Conservation (phyloP, 2,329 filamentous ascomycete species). For the Fusarium ramigenum region DNA sequence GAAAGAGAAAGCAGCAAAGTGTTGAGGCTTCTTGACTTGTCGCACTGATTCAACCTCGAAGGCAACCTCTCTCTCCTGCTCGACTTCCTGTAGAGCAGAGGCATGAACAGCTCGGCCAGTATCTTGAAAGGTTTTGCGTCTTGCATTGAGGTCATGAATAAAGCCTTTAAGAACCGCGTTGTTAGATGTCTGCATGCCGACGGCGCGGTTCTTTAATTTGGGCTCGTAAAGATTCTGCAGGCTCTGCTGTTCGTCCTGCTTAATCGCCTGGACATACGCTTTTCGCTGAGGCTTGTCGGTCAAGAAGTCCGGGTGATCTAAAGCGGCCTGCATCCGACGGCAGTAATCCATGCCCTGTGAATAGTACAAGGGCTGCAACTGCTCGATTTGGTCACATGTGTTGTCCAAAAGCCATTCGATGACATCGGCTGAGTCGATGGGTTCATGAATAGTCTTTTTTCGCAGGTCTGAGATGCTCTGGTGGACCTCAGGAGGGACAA, state of each 20-base stretch:
- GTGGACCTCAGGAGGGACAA: conserved; percentile 68
- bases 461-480: conserved; percentile 65
- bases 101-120: conserved; percentile 50
- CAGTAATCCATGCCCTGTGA: conserved; percentile 70
- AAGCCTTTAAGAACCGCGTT: conserved; percentile 29
- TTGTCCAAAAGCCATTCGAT: conserved; percentile 68
- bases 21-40: conserved; percentile 60
- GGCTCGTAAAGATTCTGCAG: conserved; percentile 67
- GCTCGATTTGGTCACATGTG: conserved; percentile 67
- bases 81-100: conserved; percentile 67
- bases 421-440: conserved; percentile 37
- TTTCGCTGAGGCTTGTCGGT: conserved; percentile 49
- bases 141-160: conserved; percentile 33
- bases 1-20: conserved; percentile 54
- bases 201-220: conserved; percentile 25
- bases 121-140: conserved; percentile 38
- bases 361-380: conserved; percentile 66
- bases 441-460: conserved; percentile 33
- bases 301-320: conserved; percentile 56
- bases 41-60: conserved; percentile 65
- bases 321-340: conserved; percentile 59
- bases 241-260: conserved; percentile 64
- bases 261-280: conserved; percentile 44
- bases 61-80: conserved; percentile 66
- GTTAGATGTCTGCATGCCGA: conserved; percentile 10